These are phyloP conservation scores for Coemansia nantahalensis DNA, from an alignment of 192 early-diverging fungal species.

Conservation along the genomic window DNA sequence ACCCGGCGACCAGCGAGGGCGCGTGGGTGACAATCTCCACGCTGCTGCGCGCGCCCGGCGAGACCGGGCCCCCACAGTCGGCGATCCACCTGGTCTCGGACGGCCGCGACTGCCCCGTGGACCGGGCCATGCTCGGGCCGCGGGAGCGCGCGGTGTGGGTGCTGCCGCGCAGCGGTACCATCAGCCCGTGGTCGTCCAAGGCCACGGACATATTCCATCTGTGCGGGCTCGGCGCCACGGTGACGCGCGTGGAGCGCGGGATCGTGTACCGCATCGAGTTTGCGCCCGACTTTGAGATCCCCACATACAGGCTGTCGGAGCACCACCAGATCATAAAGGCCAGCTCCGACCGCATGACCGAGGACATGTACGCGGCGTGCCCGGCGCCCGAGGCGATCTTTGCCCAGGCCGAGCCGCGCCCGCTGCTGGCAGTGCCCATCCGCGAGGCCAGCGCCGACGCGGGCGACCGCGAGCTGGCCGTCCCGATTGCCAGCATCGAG, in stretches of 20 bases:
- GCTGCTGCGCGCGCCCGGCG: constrained; percentile 40
- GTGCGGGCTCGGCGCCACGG: constrained; percentile 73
- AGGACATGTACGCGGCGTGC: constrained; percentile 63
- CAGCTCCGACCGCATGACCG: constrained; percentile 94
- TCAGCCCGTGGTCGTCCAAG: constrained; percentile 99
- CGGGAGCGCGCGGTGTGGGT: constrained; percentile 59
- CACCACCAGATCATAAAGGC: constrained; percentile 54
- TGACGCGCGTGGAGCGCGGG: constrained; percentile 90
- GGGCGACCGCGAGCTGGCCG: constrained; percentile 8
- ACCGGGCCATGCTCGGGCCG: background rate
- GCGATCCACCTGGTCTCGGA: constrained; percentile 29
- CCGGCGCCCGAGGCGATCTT: constrained; percentile 70
- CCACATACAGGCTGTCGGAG: constrained; percentile 35
- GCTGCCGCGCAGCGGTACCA: constrained; percentile 91
- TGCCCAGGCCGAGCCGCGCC: constrained; percentile 60
- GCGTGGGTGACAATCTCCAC: constrained; percentile 34
- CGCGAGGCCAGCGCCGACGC: constrained; percentile 1
- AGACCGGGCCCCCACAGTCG: constrained; percentile 13
- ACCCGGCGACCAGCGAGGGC: constrained; percentile 12
- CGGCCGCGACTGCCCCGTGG: constrained; percentile 1
- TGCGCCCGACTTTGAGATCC: constrained; percentile 23
- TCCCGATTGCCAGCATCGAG: constrained; percentile 32
- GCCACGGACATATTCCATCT: constrained; percentile 96
- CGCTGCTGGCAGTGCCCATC: constrained; percentile 62
- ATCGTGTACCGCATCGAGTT: constrained; percentile 66